Evolutionary conservation across 805 yeast genomes (phyloP).

Genomic region (Candida methanosorbosa): DNA sequence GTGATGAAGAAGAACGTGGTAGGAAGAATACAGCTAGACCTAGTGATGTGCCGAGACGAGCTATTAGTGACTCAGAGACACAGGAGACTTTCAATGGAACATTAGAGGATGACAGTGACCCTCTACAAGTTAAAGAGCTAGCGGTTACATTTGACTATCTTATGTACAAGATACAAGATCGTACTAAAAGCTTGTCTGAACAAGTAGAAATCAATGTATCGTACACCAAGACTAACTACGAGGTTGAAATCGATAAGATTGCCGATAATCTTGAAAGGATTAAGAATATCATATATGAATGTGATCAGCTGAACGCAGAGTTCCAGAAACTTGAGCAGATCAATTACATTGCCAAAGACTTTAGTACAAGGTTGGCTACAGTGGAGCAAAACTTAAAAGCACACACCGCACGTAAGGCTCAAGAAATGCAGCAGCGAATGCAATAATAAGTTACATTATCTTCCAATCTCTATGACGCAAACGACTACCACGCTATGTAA

Average conservation of each 20-base stretch:
- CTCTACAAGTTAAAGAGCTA: constrained; percentile 50
- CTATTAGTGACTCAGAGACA: too few relatives aligned
- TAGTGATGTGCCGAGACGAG: too few relatives aligned
- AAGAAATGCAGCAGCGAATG: too few relatives aligned
- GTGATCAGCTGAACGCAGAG: constrained; percentile 19
- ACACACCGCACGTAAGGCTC: too few relatives aligned
- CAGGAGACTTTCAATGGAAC: too few relatives aligned
- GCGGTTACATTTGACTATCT: constrained; percentile 59
- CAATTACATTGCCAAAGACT: constrained; percentile 21
- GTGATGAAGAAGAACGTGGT: too few relatives aligned
- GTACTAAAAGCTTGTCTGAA: constrained; percentile 32
- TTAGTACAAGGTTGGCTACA: constrained; percentile 13
- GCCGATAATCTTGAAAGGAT: constrained; percentile 11
- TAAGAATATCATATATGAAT: constrained; percentile 12
- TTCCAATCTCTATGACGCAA: too few relatives aligned
- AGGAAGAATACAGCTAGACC: too few relatives aligned
- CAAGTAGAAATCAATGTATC: constrained; percentile 18
- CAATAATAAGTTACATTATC: too few relatives aligned
- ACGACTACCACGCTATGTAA: too few relatives aligned
- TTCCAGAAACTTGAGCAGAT: constrained; percentile 26
- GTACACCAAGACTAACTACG: constrained; percentile 14
- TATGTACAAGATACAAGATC: constrained; percentile 51
- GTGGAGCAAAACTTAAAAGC: constrained; percentile 14
- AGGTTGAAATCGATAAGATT: constrained; percentile 12
- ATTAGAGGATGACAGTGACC: constrained; percentile 57